Evolutionary conservation across 106 monocot species (phyloP).

Genomic region (Chionographis japonica): DNA sequence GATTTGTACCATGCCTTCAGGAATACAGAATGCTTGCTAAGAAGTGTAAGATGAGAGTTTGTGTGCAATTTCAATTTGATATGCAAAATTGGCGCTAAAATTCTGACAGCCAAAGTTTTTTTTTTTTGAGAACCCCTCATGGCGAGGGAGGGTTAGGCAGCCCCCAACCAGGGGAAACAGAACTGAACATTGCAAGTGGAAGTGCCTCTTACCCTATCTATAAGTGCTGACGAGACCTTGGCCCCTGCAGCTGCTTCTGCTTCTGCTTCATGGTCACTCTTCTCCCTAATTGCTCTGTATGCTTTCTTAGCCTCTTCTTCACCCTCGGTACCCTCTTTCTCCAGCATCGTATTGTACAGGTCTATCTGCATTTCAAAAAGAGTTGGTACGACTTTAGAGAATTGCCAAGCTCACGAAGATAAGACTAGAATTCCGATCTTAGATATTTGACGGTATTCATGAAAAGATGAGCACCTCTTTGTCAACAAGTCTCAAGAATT

Average conservation of each 20-base stretch:
- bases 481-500: conserved; percentile 73
- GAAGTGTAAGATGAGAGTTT: no score
- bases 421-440: neutral
- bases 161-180: no score
- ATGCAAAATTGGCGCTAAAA: no score
- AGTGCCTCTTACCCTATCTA: conserved; percentile 54
- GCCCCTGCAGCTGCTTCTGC: conserved; percentile 16
- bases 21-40: no score
- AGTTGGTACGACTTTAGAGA: neutral
- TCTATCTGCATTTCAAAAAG: conserved; percentile 53
- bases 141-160: no score
- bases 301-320: conserved; percentile 96
- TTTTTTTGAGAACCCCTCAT: no score
- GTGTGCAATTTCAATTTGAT: no score
- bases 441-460: no score
- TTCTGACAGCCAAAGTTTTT: no score
- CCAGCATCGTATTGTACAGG: conserved; percentile 79
- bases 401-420: neutral
- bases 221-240: conserved; percentile 74
- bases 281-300: conserved; percentile 69
- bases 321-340: conserved; percentile 85
- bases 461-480: conserved; percentile 55
- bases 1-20: neutral
- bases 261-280: conserved; percentile 61
- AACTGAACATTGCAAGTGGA: no score